Evolutionary conservation across 345 rosid genomes (phyloP), one percentile per base, ranked within the genome.

Genomic region (Eucalyptus tenuipes): DNA sequence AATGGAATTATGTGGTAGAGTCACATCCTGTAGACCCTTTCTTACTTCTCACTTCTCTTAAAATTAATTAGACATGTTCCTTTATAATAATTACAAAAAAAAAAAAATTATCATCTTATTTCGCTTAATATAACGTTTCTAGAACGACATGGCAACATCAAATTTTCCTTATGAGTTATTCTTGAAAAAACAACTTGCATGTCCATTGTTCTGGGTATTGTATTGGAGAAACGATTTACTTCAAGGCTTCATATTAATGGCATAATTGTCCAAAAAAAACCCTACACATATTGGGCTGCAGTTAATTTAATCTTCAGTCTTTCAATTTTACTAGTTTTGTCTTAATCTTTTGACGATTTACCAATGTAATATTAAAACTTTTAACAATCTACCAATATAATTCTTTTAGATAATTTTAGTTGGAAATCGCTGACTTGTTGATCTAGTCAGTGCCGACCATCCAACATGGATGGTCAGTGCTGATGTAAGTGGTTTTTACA

Each of bases 301-400:
- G 2, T 53, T 18, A 68, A 66, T 31, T 68, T 10, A 31, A 8
- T 68, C 3, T 7, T 16, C 10, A 18, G 11, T 5, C 4, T 33
- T 33, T 71, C 25, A 71, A 71, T 9, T 71, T 71, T 71, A 18
- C 25, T 17, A 10, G 18, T 33, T 33, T 71, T 3, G 4, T 17
- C 4, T 17, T 71, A 33, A 17, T 12, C 4, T 71, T 68, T 71
- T 33, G 44, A 71, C 3, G 4, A 71, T 71, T 68, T 33, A 10
- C 1, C 2, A 33, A 17, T 68, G 33, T 71, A 71, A 11, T 33
- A 0, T 10, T 33, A 33, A 17, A 71, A 5, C 0, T 33, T 71
- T 71, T 33, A 17, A 33, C 3, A 33, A 71, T 33, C 33, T 71
- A 12, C 2, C 13, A 71, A 71, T 71, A 71, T 71, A 33, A 11